These are phyloP conservation scores for Nicotiana tabacum DNA, from an alignment of 257 asterid genomes.

Conservation along the genomic window DNA sequence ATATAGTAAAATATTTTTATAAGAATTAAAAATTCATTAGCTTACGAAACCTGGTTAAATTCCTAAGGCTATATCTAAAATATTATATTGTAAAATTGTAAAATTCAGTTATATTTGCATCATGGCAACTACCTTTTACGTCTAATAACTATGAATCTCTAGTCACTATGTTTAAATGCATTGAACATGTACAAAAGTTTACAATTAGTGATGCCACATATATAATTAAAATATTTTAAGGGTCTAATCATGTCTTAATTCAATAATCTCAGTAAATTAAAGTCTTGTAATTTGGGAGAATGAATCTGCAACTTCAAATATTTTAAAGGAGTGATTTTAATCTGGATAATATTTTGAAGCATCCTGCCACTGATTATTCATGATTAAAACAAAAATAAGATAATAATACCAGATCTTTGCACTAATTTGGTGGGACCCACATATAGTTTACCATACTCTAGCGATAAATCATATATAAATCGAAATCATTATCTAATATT, in stretches of 20 bases:
- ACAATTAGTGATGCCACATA: not conserved
- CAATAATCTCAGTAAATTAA: slow-evolving; percentile 13
- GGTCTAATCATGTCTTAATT: not conserved
- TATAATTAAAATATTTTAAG: not conserved
- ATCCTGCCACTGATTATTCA: not conserved
- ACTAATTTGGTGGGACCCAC: not conserved
- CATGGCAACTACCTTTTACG: not conserved
- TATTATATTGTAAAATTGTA: not conserved
- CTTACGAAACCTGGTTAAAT: not conserved
- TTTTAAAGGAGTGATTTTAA: not conserved
- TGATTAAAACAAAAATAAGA: not conserved
- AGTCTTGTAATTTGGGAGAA: slow-evolving; percentile 12
- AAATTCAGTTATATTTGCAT: not conserved
- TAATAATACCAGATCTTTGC: not conserved
- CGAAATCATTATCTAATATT: not conserved
- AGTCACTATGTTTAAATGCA: not conserved
- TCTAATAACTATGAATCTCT: slow-evolving; percentile 5
- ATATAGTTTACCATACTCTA: not conserved
- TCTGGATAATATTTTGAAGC: slow-evolving; percentile 3
- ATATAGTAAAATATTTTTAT: too few relatives aligned
- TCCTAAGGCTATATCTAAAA: not conserved
- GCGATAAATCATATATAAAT: not conserved
- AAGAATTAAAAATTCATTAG: not conserved
- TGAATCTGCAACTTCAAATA: not conserved
- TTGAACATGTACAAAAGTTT: not conserved